A percentile compares a stretch with the other conserved stretches of the same genome.
These are phyloP conservation scores for Fusarium albidum DNA, from an alignment of 2,329 filamentous ascomycete genomes.

Conservation along the genomic window DNA sequence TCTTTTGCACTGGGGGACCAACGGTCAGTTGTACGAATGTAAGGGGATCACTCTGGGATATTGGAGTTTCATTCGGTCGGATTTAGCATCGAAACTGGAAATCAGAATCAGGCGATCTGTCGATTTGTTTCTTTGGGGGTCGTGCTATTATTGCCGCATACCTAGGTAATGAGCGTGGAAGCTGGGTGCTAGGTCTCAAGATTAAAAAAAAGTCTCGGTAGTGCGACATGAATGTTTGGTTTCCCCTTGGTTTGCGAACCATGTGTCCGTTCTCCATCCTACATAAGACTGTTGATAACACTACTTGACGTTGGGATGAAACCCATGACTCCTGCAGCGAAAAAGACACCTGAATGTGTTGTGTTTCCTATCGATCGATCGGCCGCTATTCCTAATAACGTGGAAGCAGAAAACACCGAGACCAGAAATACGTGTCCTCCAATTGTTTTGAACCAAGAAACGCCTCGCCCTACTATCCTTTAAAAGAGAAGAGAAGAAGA, in stretches of 20 bases:
- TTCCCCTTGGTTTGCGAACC: not conserved
- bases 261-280: not conserved
- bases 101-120: conserved; percentile 27
- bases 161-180: conserved; percentile 37
- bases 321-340: not conserved
- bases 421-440: not conserved
- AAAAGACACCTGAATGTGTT: not conserved
- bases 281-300: not conserved
- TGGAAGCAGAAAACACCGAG: not conserved
- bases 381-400: no score
- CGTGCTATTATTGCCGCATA: conserved; percentile 29
- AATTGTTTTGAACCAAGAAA: conserved; percentile 22
- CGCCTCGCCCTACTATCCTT: conserved; percentile 30
- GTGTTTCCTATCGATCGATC: not conserved
- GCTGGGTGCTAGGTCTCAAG: conserved; percentile 31
- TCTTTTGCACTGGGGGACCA: not conserved
- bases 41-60: conserved; percentile 13
- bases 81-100: conserved; percentile 38
- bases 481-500: no score
- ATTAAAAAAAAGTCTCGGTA: conserved; percentile 29
- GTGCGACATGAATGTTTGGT: conserved; percentile 8
- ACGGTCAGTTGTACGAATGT: conserved; percentile 12
- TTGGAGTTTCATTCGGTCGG: conserved; percentile 29
- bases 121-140: conserved; percentile 34
- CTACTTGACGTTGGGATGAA: no score